Evolutionary conservation across 176 grass and related monocot species (phyloP), one percentile per base, ranked within the genome.

Genomic region (Musa acuminata): DNA sequence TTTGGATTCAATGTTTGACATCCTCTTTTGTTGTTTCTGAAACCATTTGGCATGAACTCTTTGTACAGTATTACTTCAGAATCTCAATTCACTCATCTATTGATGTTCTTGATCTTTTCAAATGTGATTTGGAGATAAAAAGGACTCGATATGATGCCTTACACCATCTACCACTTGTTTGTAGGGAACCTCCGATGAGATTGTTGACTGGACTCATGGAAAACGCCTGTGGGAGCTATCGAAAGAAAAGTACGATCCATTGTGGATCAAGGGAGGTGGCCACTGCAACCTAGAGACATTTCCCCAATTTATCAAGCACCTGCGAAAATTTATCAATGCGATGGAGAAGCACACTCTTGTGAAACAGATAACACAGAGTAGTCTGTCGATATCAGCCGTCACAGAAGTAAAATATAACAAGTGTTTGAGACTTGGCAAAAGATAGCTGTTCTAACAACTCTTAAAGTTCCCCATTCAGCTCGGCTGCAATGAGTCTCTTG

Each of bases 251-350:
- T 93, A 91, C 26, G 95, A 98, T 54, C 95, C 95, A 2, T 60
- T 98, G 7, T 98, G 95, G 95, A 20, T 98, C 8, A 93, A 90
- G 60, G 95, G 95, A 22, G 95, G 95, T 0, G 90, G 90, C 1
- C 95, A 98, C 75, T 98, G 95, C 80, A 98, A 98, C 68, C 80
- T 98, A 76, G 95, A 98, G 68, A 93, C 95, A 0, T 98, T 91
- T 22, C 90, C 95, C 0, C 88, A 98, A 55, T 98, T 93, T 53
- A 98, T 98, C 78, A 87, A 87, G 58, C 95, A 98, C 74, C 59
- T 98, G 53, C 63, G 84, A 54, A 98, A 87, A 85, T 98, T 98
- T 59, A 82, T 91, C 26, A 87, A 64, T 73, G 84, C 86, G 11
- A 98, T 98, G 95, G 90, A 98, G 84, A 97, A 93, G 73, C 87